phyloP scores from a whole-genome alignment of 345 rosid genomes.

The Eucalyptus viminalis region DNA sequence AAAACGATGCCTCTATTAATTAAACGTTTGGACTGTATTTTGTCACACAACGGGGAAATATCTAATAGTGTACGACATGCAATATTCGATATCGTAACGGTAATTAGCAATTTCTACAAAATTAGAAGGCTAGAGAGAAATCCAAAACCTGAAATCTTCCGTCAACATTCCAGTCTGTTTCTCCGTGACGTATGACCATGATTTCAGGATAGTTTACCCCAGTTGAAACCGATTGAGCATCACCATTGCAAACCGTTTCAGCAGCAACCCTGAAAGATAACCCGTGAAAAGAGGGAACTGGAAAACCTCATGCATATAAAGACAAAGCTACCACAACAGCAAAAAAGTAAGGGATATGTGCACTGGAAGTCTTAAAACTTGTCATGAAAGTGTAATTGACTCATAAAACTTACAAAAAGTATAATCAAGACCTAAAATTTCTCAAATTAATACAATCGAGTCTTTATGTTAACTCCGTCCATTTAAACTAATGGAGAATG shows the following conservation, averaged over 20 bases:
- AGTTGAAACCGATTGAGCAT: constrained; percentile 5
- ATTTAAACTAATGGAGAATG: too few species aligned
- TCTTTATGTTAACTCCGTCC: too few species aligned
- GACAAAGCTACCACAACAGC: neutral
- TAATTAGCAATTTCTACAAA: neutral
- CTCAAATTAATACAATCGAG: too few species aligned
- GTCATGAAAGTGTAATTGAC: too few species aligned
- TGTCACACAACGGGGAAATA: neutral
- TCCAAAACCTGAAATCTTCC: constrained; percentile 58
- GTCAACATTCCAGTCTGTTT: constrained; percentile 74
- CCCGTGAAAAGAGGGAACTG: neutral
- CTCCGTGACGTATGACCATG: constrained; percentile 73
- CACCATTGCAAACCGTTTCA: neutral
- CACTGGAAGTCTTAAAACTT: too few species aligned
- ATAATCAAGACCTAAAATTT: too few species aligned
- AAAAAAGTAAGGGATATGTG: too few species aligned
- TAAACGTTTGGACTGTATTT: neutral
- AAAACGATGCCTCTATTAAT: neutral
- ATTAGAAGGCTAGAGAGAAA: neutral
- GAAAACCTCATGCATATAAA: neutral
- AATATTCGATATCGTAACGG: neutral
- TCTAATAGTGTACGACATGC: neutral
- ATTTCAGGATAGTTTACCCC: constrained; percentile 38
- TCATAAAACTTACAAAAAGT: too few species aligned
- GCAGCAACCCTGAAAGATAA: neutral